Evolutionary conservation across 202 grass and related monocot species (phyloP).

Genomic region (Tripidium arundinaceum): DNA sequence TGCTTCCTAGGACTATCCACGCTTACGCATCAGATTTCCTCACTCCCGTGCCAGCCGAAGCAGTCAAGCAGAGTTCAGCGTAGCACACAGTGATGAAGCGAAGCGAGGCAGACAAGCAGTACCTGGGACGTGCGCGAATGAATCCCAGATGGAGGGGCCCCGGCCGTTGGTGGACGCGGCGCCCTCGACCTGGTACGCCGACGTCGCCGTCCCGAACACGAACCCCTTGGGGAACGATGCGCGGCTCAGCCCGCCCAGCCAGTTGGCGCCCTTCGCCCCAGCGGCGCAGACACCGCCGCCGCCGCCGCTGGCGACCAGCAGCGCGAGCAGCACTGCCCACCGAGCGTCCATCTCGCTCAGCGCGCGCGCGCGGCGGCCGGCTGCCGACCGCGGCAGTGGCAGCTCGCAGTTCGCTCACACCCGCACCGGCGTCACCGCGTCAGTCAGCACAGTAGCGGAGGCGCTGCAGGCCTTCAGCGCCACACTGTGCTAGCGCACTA

Average conservation of each 20-base stretch:
- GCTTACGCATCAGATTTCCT: background rate
- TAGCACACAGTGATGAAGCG: background rate
- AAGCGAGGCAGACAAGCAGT: too few relatives aligned
- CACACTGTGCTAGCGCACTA: background rate
- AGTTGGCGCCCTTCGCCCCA: constrained; percentile 4
- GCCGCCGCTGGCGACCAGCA: background rate
- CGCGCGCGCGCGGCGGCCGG: background rate
- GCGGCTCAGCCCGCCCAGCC: constrained; percentile 51
- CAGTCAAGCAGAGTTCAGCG: background rate
- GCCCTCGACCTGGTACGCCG: constrained; percentile 90
- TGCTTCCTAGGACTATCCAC: background rate
- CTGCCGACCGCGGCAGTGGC: background rate
- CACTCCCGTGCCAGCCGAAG: background rate
- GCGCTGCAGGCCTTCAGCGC: background rate
- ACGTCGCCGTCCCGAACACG: constrained; percentile 72
- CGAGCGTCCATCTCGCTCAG: constrained; percentile 19
- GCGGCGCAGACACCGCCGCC: background rate
- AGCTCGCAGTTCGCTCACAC: background rate
- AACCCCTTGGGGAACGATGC: constrained; percentile 61
- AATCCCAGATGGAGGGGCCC: constrained; percentile 68
- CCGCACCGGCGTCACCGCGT: background rate
- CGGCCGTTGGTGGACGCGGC: constrained; percentile 56
- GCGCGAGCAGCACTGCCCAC: constrained; percentile 9
- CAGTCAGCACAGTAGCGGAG: background rate
- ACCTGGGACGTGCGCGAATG: constrained; percentile 50